Evolutionary conservation across 2,329 filamentous ascomycete species (phyloP).

Genomic region (Aaosphaeria arxii): DNA sequence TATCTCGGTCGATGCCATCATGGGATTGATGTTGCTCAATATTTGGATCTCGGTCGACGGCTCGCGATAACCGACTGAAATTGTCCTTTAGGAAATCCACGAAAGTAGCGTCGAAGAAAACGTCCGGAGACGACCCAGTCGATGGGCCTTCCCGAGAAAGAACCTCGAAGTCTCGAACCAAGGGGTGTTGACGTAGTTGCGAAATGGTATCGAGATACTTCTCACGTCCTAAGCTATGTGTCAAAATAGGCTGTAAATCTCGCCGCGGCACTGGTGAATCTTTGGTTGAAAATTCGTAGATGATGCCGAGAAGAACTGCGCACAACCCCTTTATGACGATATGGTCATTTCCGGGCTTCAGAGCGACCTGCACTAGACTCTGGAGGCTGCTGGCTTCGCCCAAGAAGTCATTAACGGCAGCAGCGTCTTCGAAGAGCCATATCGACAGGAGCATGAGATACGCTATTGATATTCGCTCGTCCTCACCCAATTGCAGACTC

Average conservation of each 20-base stretch:
- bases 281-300: conserved; percentile 97
- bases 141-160: conserved; percentile 60
- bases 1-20: conserved; percentile 87
- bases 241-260: conserved; percentile 75
- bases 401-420: conserved; percentile 89
- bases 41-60: conserved; percentile 87
- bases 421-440: conserved; percentile 90
- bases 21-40: conserved; percentile 82
- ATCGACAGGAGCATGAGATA: conserved; percentile 86
- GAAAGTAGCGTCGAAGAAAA: conserved; percentile 82
- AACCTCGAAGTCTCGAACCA: conserved; percentile 88
- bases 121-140: conserved; percentile 63
- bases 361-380: conserved; percentile 72
- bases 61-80: conserved; percentile 78
- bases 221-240: conserved; percentile 75
- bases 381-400: conserved; percentile 92
- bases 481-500: conserved; percentile 71
- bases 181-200: conserved; percentile 71
- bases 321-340: conserved; percentile 76
- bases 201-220: conserved; percentile 80
- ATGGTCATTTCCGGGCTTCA: conserved; percentile 51
- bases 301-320: conserved; percentile 77
- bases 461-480: conserved; percentile 75
- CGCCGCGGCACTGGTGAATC: conserved; percentile 86
- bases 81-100: conserved; percentile 96